These are phyloP conservation scores for Avena insularis DNA, from an alignment of 176 grass and related monocot genomes.

Conservation along the genomic window DNA sequence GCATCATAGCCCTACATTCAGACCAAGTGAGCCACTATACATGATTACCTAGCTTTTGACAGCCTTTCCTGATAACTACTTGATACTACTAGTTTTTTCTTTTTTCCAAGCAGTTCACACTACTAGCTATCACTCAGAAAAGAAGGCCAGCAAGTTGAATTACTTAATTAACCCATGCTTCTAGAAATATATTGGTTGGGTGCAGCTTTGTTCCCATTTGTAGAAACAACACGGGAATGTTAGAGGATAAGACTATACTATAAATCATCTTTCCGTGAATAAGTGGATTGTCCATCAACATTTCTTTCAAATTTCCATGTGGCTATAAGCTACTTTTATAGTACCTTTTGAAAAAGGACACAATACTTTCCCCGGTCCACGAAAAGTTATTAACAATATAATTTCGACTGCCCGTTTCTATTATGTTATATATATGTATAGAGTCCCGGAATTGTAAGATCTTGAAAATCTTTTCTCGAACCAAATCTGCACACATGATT, in stretches of 20 bases:
- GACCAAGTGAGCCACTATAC: background rate
- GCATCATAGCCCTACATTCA: background rate
- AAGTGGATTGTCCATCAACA: background rate
- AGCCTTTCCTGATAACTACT: background rate
- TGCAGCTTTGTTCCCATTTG: background rate
- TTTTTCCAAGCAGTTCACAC: background rate
- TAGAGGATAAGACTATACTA: background rate
- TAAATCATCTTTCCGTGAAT: background rate
- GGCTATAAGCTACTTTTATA: background rate
- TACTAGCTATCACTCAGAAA: background rate
- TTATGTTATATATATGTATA: too few relatives aligned
- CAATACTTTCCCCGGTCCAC: too few relatives aligned
- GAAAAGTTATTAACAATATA: too few relatives aligned
- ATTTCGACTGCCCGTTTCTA: too few relatives aligned
- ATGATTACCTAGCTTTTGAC: background rate
- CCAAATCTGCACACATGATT: too few relatives aligned
- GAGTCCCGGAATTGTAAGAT: too few relatives aligned
- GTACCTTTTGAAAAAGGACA: too few relatives aligned
- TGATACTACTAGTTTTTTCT: background rate
- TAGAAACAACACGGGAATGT: background rate
- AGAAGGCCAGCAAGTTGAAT: slow-evolving; percentile 10
- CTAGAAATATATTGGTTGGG: background rate
- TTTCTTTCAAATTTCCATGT: background rate
- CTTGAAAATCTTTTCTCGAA: too few relatives aligned
- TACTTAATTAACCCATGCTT: background rate